phyloP scores from a whole-genome alignment of 1,139 yeast species.

The Kodamaea alishanica region DNA sequence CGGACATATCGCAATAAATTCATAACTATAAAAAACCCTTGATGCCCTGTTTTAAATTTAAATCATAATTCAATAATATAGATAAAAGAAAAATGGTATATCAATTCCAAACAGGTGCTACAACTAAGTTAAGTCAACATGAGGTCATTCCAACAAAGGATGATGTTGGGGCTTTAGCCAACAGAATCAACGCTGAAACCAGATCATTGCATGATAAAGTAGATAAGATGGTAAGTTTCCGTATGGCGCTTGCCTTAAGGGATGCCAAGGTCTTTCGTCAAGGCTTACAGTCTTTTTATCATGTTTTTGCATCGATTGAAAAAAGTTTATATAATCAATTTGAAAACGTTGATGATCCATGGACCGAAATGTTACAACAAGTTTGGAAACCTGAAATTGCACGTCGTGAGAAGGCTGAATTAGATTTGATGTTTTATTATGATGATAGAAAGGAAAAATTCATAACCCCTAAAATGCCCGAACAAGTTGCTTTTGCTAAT shows the following conservation, averaged over 20 bases:
- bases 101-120: slow-evolving; percentile 20
- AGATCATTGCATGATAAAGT: slow-evolving; percentile 63
- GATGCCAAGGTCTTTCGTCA: slow-evolving; percentile 77
- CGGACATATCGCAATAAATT: slow-evolving; percentile 3
- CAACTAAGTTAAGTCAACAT: slow-evolving; percentile 41
- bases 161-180: slow-evolving; percentile 78
- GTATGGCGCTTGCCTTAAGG: slow-evolving; percentile 71
- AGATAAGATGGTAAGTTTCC: slow-evolving; percentile 64
- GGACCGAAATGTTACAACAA: slow-evolving; percentile 40
- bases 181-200: slow-evolving; percentile 71
- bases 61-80: slow-evolving; percentile 9
- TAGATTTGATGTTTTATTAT: slow-evolving; percentile 68
- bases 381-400: slow-evolving; percentile 74
- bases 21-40: slow-evolving; percentile 1
- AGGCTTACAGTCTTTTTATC: slow-evolving; percentile 75
- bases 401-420: slow-evolving; percentile 53
- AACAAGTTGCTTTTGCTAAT: slow-evolving; percentile 58
- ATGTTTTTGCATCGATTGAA: slow-evolving; percentile 70
- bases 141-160: slow-evolving; percentile 69
- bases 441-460: slow-evolving; percentile 54
- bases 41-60: not conserved
- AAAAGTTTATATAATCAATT: slow-evolving; percentile 48
- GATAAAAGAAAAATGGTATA: slow-evolving; percentile 12
- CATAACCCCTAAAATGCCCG: slow-evolving; percentile 51
- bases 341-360: slow-evolving; percentile 35